Evolutionary conservation across 2,329 filamentous ascomycete species (phyloP).

Genomic region (Septoria petroselini): DNA sequence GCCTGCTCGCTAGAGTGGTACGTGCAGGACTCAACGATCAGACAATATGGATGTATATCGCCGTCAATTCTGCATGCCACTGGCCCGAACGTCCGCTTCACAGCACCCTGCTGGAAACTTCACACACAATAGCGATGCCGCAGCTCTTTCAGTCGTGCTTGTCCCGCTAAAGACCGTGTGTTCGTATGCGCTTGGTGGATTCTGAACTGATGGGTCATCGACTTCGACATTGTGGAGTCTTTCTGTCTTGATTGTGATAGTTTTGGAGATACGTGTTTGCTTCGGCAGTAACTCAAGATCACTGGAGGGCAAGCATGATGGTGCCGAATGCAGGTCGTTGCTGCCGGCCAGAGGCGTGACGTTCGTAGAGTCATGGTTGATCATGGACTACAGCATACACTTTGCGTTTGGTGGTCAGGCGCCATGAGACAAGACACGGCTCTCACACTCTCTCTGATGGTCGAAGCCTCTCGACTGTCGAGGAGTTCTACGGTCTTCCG

Average conservation of each 20-base stretch:
- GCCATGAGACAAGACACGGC: no score
- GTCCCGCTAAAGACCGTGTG: slow-evolving; percentile 45
- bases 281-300: slow-evolving; percentile 8
- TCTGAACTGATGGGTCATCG: slow-evolving; percentile 48
- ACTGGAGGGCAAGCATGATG: slow-evolving; percentile 17
- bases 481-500: neutral
- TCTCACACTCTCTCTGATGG: no score
- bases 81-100: neutral
- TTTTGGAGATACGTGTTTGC: neutral
- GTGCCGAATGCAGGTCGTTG: neutral
- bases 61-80: neutral
- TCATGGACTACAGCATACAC: no score
- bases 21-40: neutral
- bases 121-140: slow-evolving; percentile 14
- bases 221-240: slow-evolving; percentile 48
- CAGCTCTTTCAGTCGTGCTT: slow-evolving; percentile 16
- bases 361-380: neutral
- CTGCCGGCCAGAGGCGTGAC: no score
- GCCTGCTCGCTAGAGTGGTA: neutral
- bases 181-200: slow-evolving; percentile 53
- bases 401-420: no score
- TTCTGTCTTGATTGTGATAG: neutral
- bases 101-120: neutral
- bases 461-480: slow-evolving; percentile 3
- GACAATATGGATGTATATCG: neutral